phyloP scores from a whole-genome alignment of 2,329 filamentous ascomycete genomes.

The Fusarium chlamydosporum region DNA sequence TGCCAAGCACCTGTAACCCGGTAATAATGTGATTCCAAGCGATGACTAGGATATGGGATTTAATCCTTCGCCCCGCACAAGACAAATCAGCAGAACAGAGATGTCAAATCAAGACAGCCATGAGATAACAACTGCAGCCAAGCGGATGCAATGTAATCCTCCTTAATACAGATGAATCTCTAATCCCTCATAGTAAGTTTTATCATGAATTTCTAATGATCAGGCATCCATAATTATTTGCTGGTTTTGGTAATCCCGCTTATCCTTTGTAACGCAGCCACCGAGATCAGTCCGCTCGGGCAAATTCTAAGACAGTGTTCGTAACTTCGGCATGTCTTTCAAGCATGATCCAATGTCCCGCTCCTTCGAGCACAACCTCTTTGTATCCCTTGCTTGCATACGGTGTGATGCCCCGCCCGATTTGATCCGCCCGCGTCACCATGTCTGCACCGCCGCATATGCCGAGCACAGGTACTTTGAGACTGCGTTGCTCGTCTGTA shows the following conservation, averaged over 20 bases:
- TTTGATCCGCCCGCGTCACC: conserved; percentile 34
- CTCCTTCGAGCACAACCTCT: conserved; percentile 19
- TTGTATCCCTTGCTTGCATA: conserved; percentile 33
- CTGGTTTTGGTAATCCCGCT: conserved; percentile 6
- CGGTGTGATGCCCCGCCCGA: conserved; percentile 18
- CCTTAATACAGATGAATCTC: background rate
- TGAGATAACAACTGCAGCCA: background rate
- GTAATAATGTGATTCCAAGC: too few species aligned
- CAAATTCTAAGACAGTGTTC: conserved; percentile 26
- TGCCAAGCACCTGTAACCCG: too few species aligned
- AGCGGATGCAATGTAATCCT: too few species aligned
- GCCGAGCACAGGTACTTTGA: conserved; percentile 34
- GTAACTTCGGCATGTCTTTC: conserved; percentile 35
- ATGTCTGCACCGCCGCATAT: conserved; percentile 34
- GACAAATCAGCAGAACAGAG: conserved; percentile 26
- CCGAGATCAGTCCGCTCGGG: background rate
- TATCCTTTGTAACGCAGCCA: too few species aligned
- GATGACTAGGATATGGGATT: background rate
- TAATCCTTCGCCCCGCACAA: conserved; percentile 10
- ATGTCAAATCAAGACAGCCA: background rate
- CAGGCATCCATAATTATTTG: background rate
- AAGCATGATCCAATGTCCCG: conserved; percentile 43
- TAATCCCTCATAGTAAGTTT: background rate
- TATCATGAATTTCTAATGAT: too few species aligned
- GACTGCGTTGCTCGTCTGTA: conserved; percentile 30